A percentile compares a stretch with the other conserved stretches of the same genome.
These are phyloP conservation scores for Paecilomyces sp. DNA, from an alignment of 2,329 filamentous ascomycete species.

Conservation along the genomic window DNA sequence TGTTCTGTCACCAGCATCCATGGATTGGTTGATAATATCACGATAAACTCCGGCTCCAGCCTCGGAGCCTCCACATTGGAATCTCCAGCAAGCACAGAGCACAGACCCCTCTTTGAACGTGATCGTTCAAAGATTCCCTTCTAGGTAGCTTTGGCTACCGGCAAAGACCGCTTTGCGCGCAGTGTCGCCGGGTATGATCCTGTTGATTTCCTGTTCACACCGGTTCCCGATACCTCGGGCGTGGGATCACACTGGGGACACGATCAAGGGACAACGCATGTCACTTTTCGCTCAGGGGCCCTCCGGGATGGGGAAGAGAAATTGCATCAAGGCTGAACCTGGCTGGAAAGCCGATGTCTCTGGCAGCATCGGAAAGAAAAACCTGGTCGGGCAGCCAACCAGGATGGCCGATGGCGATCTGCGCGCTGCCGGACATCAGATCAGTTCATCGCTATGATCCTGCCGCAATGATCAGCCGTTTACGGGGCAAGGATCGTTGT, in stretches of 20 bases:
- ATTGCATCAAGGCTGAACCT: not conserved
- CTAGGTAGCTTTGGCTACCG: slow-evolving; percentile 4
- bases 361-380: not conserved
- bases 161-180: slow-evolving; percentile 6
- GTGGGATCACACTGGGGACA: slow-evolving; percentile 1
- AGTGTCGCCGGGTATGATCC: not conserved
- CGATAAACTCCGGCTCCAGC: slow-evolving; percentile 18
- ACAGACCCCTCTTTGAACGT: slow-evolving; percentile 9
- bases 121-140: slow-evolving; percentile 15
- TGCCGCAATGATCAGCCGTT: slow-evolving; percentile 30
- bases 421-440: slow-evolving; percentile 10
- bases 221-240: slow-evolving; percentile 14
- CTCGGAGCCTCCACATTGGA: slow-evolving; percentile 5
- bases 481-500: slow-evolving; percentile 26
- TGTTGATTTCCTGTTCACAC: not conserved
- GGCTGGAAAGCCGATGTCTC: slow-evolving; percentile 9
- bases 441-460: slow-evolving; percentile 21
- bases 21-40: slow-evolving; percentile 8
- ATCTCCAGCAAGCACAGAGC: not conserved
- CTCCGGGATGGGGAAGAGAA: not conserved
- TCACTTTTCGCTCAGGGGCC: not conserved
- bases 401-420: slow-evolving; percentile 1
- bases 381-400: not conserved
- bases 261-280: slow-evolving; percentile 3
- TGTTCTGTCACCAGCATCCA: not conserved